Base-by-base conservation (phyloP, 1,139 yeast genomes). In the Geotrichum macrosporum region DNA sequence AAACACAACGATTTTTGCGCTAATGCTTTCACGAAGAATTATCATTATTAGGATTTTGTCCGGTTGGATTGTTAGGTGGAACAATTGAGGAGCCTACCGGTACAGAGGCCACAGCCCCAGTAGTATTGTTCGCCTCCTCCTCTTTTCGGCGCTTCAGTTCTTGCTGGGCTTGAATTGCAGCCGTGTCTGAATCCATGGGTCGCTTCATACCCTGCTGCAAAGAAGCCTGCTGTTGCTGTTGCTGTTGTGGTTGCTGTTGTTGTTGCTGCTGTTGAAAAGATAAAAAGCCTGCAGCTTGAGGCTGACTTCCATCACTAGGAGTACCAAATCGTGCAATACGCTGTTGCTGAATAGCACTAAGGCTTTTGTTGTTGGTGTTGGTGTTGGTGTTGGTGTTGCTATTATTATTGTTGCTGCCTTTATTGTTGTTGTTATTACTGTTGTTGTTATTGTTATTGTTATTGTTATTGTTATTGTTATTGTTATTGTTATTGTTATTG, bases 341-440 rank as follows among this genome's bases (percentile, higher is more conserved):
- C 24, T 44, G 47, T 13, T 44, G 47, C 30, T 44, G 43, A 9
- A 37, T 38, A 5, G 38, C 39, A 21, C 39, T 39, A 31, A 40
- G 34, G 35, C 13, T 34, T 33, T n/a, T 39, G 40, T 21, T 24
- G 18, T 27, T 29, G 20, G 12, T 31, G 24, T 5, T n/a, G 12
- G 27, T n/a, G 22, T 21, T 31, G 20, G 5, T 31, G 9, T 16
- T 19, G 10, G 13, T 36, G 29, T 37, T 37, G 12, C 24, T 34
- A 35, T 35, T 18, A 32, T 24, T 22, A 26, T 24, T 15, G 3
- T 13, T 37, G 24, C 19, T 34, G 34, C 44, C 21, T 34, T 44
- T 31, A 37, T 43, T 48, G 47, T 49, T 50, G 44, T 42, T 52
- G 44, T 43, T 56, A 52, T 40, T 35, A 35, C 34, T 50, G 40